These are phyloP conservation scores for Xylariaceae sp. DNA, from an alignment of 2,329 filamentous ascomycete genomes.

Conservation along the genomic window DNA sequence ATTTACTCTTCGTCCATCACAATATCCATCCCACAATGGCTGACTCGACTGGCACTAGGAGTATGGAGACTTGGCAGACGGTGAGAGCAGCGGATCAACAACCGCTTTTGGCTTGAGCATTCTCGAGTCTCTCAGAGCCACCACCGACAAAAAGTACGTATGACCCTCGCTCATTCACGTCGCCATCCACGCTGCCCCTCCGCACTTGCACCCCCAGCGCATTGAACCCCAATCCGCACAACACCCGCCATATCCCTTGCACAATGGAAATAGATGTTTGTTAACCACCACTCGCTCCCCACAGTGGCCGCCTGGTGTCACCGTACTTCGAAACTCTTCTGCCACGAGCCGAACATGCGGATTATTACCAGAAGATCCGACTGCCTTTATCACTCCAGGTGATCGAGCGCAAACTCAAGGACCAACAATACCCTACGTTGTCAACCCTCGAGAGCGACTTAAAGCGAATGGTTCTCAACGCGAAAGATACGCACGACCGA, in stretches of 20 bases:
- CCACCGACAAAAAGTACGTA: constrained; percentile 74
- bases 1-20: background rate
- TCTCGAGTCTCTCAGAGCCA: constrained; percentile 67
- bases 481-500: constrained; percentile 76
- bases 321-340: constrained; percentile 70
- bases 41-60: constrained; percentile 28
- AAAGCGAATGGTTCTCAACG: constrained; percentile 82
- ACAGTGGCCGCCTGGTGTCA: constrained; percentile 66
- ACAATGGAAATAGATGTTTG: constrained; percentile 2
- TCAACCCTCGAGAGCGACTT: constrained; percentile 76
- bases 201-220: background rate
- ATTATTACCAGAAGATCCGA: constrained; percentile 72
- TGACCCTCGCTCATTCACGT: constrained; percentile 1
- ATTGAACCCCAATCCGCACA: background rate
- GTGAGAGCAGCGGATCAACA: constrained; percentile 63
- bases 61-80: constrained; percentile 46
- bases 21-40: constrained; percentile 4
- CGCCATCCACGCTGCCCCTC: background rate
- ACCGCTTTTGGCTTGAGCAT: constrained; percentile 67
- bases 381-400: constrained; percentile 74
- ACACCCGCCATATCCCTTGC: no score
- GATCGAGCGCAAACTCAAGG: constrained; percentile 69
- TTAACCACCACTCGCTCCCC: constrained; percentile 22
- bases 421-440: constrained; percentile 63
- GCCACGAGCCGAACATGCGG: constrained; percentile 56